Percentiles rank a stretch among this genome's conserved stretches.
Conservation (phyloP, 805 yeast genomes). For the Candida pseudoglaebosa region DNA sequence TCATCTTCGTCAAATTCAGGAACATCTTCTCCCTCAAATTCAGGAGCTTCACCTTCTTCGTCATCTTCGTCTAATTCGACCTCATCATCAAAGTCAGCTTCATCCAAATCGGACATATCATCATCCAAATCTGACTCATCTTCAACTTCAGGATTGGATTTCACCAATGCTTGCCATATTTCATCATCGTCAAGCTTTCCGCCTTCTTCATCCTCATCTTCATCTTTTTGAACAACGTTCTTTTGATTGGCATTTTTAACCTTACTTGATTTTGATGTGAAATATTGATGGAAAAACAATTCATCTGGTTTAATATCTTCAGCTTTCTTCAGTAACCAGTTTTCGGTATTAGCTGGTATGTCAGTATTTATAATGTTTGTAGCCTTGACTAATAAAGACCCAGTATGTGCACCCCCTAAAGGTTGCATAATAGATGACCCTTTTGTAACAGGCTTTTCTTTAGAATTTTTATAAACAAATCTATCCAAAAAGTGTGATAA, state of each 20-base stretch:
- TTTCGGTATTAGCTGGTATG: conserved; percentile 78
- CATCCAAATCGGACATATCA: conserved; percentile 42
- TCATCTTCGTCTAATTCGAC: conserved; percentile 42
- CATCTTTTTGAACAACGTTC: conserved; percentile 26
- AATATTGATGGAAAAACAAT: conserved; percentile 81
- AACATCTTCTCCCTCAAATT: conserved; percentile 15
- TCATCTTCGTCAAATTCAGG: conserved; percentile 12
- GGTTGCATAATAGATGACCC: conserved; percentile 98
- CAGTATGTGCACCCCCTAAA: conserved; percentile 78
- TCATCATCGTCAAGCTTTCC: conserved; percentile 61
- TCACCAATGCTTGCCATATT: conserved; percentile 76
- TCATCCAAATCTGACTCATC: conserved; percentile 28
- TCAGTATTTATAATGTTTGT: conserved; percentile 39
- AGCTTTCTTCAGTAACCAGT: conserved; percentile 69
- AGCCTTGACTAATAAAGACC: conserved; percentile 64
- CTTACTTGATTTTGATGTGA: conserved; percentile 53
- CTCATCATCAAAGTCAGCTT: conserved; percentile 37
- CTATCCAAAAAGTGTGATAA: conserved; percentile 89
- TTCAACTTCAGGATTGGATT: conserved; percentile 66
- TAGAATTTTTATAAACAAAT: conserved; percentile 91
- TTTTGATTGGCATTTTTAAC: conserved; percentile 19
- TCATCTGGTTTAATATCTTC: conserved; percentile 81
- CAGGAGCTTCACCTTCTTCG: conserved; percentile 21
- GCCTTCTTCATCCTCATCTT: conserved; percentile 30
- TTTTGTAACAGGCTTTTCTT: conserved; percentile 65